A percentile compares a stretch with the other conserved stretches of the same genome.
These are phyloP conservation scores for Hypoxylon trugodes DNA, from an alignment of 495 filamentous ascomycete species.

Conservation along the genomic window DNA sequence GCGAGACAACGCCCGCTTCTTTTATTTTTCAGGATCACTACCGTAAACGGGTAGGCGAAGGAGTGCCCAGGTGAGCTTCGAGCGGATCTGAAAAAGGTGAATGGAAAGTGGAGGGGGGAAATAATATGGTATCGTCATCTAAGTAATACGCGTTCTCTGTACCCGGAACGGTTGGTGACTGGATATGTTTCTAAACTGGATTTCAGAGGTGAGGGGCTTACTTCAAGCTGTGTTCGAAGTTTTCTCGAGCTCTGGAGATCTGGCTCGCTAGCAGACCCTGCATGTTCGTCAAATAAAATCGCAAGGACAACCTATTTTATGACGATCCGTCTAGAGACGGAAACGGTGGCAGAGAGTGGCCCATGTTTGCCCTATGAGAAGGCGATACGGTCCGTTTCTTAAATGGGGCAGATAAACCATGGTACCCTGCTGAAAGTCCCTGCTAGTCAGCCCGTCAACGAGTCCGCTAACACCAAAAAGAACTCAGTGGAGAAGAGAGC, in stretches of 20 bases:
- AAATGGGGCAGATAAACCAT: constrained; percentile 43
- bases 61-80: constrained; percentile 24
- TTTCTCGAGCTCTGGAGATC: constrained; percentile 38
- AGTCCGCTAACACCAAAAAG: constrained; percentile 35
- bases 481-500: constrained; percentile 37
- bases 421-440: constrained; percentile 44
- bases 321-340: constrained; percentile 42
- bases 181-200: constrained; percentile 37
- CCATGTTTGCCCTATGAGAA: constrained; percentile 48
- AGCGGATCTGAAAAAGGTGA: constrained; percentile 15
- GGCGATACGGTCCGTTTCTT: constrained; percentile 41
- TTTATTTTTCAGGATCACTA: background rate
- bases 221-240: constrained; percentile 29
- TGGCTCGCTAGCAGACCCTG: constrained; percentile 40
- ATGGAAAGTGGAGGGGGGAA: background rate
- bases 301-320: constrained; percentile 39
- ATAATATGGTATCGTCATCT: constrained; percentile 1
- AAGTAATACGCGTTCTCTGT: constrained; percentile 35
- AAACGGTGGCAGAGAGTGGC: constrained; percentile 45
- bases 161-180: constrained; percentile 27
- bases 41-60: constrained; percentile 10
- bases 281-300: constrained; percentile 45
- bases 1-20: background rate
- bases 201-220: constrained; percentile 40
- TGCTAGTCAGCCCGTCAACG: constrained; percentile 45